Evolutionary conservation across 495 filamentous ascomycete genomes (phyloP).

Genomic region (Penicillium desertorum): DNA sequence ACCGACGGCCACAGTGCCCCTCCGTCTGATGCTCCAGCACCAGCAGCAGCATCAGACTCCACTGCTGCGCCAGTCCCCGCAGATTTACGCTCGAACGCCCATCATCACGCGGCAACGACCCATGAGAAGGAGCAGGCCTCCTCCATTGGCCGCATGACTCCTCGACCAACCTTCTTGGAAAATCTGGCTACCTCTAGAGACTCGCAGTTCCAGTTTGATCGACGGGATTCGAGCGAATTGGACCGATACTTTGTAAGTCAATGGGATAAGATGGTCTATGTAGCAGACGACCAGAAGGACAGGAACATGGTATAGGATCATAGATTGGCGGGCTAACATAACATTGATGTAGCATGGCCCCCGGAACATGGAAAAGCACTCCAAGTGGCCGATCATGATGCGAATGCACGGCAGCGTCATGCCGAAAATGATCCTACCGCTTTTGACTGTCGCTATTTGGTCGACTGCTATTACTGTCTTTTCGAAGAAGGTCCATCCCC

Average conservation of each 20-base stretch:
- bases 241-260: slow-evolving; percentile 48
- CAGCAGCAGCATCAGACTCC: slow-evolving; percentile 15
- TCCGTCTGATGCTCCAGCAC: slow-evolving; percentile 19
- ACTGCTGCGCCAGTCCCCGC: slow-evolving; percentile 32
- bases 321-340: slow-evolving; percentile 11
- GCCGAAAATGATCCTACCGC: slow-evolving; percentile 75
- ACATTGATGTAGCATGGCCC: slow-evolving; percentile 50
- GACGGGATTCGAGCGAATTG: slow-evolving; percentile 39
- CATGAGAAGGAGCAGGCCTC: slow-evolving; percentile 30
- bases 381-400: slow-evolving; percentile 78
- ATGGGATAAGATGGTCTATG: too few relatives aligned
- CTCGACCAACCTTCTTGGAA: slow-evolving; percentile 42
- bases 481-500: slow-evolving; percentile 48
- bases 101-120: slow-evolving; percentile 17
- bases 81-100: slow-evolving; percentile 23
- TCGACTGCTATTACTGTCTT: slow-evolving; percentile 66
- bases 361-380: slow-evolving; percentile 69
- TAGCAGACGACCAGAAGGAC: background rate
- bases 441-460: slow-evolving; percentile 67
- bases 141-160: slow-evolving; percentile 31
- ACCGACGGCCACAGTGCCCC: slow-evolving; percentile 23
- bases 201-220: slow-evolving; percentile 36
- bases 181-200: slow-evolving; percentile 40
- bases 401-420: slow-evolving; percentile 79
- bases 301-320: background rate